A percentile compares a stretch with the other conserved stretches of the same genome.
Evolutionary conservation across 495 filamentous ascomycete genomes (phyloP).

Genomic region (Aspergillus homomorphus): DNA sequence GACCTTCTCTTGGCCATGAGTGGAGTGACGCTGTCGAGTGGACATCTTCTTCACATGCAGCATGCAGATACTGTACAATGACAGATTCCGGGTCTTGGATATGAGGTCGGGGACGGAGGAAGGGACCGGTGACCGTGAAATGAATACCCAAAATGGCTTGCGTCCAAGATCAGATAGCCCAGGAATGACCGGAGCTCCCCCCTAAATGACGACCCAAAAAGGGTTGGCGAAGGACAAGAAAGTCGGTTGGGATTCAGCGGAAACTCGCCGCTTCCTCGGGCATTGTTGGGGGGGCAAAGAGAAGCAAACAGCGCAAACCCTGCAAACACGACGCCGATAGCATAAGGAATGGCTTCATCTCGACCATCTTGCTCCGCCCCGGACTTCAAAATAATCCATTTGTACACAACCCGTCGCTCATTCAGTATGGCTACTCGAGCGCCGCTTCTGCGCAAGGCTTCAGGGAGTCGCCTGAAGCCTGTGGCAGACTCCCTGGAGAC

Average conservation of each 20-base stretch:
- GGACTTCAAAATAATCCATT: conserved; percentile 6
- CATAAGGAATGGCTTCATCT: not conserved
- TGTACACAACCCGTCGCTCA: conserved; percentile 10
- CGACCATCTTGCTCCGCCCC: conserved; percentile 6
- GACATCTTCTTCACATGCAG: conserved; percentile 28
- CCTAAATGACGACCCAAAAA: not conserved
- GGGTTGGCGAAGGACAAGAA: not conserved
- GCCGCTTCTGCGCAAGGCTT: conserved; percentile 17
- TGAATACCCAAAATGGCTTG: not conserved
- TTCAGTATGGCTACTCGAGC: conserved; percentile 18
- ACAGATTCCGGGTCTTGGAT: not conserved
- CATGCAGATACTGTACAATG: conserved; percentile 6
- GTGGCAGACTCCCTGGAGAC: conserved; percentile 70
- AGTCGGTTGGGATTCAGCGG: conserved; percentile 5
- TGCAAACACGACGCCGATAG: not conserved
- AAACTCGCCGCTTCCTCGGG: not conserved
- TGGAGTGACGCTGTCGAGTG: conserved; percentile 37
- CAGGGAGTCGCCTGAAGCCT: conserved; percentile 67
- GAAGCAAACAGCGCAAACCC: conserved; percentile 1
- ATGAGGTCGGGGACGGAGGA: not conserved
- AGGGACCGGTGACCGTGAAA: not conserved
- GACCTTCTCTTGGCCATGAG: conserved; percentile 24
- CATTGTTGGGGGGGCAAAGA: not conserved
- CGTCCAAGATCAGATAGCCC: not conserved
- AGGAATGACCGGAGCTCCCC: not conserved